Evolutionary conservation across 768 basidiomycete genomes (phyloP), one percentile per base, ranked within the genome.

Genomic region (Boletus sp.): DNA sequence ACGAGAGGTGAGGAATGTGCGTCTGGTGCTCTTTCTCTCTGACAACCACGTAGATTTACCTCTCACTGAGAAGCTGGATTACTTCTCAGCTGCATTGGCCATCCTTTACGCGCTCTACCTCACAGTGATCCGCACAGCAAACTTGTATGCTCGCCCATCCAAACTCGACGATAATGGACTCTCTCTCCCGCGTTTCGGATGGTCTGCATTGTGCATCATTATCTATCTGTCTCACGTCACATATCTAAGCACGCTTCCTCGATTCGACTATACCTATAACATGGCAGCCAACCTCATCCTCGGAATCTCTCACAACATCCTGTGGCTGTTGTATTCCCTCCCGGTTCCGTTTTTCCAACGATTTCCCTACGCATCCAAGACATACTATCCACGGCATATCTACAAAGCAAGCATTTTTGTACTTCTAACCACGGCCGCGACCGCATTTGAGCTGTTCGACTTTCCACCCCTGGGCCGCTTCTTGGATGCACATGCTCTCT

Each of bases 181-280:
- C 41, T 35, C 58, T 52, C 44, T 45, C 53, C 58, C 37, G 52
- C 65, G 50, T 54, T 56, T 41, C 60, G 59, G 39, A 56, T 86
- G 88, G 79, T 71, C 79, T n/a, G 50, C 75, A 3, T 46, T 79
- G 35, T 89, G 84, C 66, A 68, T 75, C 34, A 38, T 87, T 19
- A 65, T 75, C 27, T 94, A 83, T 72, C 45, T 86, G 37, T 74
- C 72, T 11, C 96, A 98, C 66, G 72, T 93, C 61, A 79, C 84
- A 13, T 98, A 98, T 74, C 78, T 98, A 40, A 79, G 79, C 42
- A 67, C 85, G 14, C 79, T 85, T 42, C 85, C 87, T 27, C 83
- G 87, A 48, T 97, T 96, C 73, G 87, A 95, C 73, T 98, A 99
- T 69, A 73, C 86, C 7, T 99, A 97, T 77, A 98, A 98, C 77